Evolutionary conservation across 2,329 filamentous ascomycete genomes (phyloP).

Genomic region (Drechslerella dactyloides): DNA sequence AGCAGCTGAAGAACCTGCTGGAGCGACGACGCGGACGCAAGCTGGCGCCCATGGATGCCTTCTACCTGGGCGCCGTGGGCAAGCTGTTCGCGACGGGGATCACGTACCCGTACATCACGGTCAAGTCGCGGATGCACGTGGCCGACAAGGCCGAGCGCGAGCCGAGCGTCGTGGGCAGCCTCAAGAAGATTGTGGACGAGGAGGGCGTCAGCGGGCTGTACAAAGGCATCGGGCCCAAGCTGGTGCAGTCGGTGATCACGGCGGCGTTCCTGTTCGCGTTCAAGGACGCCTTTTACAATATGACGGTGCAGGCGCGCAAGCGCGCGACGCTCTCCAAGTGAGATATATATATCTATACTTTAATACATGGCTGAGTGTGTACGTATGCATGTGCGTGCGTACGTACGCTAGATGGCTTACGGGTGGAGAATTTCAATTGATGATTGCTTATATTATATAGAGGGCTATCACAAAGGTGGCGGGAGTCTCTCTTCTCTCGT

Average conservation of each 20-base stretch:
- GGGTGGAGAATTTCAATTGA: too few species aligned
- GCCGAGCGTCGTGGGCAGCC: constrained; percentile 78
- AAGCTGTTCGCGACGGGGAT: constrained; percentile 93
- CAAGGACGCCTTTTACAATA: constrained; percentile 91
- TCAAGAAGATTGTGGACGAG: constrained; percentile 80
- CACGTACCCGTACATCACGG: constrained; percentile 98
- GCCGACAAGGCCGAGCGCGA: constrained; percentile 76
- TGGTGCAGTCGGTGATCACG: constrained; percentile 94
- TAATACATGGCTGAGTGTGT: too few species aligned
- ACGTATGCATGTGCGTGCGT: too few species aligned
- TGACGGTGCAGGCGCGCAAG: constrained; percentile 50
- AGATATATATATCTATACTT: too few species aligned
- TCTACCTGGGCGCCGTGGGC: constrained; percentile 87
- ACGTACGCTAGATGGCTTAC: too few species aligned
- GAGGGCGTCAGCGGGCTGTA: constrained; percentile 94
- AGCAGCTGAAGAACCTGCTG: constrained; percentile 91
- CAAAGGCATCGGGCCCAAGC: constrained; percentile 93
- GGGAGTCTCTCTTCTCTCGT: too few species aligned
- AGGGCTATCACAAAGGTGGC: too few species aligned
- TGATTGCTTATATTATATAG: too few species aligned
- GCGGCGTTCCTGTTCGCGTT: constrained; percentile 96
- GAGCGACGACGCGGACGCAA: constrained; percentile 72
- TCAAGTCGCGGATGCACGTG: constrained; percentile 98
- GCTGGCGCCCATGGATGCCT: constrained; percentile 84
- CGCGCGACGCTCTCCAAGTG: constrained; percentile 42